Evolutionary conservation across 768 basidiomycete species (phyloP).

Genomic region (Pleurotus tuoliensis): DNA sequence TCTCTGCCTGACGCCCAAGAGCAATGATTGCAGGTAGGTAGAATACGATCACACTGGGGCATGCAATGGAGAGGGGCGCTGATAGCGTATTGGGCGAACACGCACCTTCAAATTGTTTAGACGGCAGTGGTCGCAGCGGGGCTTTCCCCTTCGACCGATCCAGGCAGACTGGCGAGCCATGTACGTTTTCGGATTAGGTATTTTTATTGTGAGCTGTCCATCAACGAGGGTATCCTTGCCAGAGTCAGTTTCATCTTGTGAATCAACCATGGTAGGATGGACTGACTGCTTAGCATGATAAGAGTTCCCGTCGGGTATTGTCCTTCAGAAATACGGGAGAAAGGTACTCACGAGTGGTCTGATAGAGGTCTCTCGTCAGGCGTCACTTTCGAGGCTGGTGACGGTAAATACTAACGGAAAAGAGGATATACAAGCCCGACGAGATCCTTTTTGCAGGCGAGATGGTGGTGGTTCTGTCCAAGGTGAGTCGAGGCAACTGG

Average conservation of each 20-base stretch:
- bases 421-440: too few relatives aligned
- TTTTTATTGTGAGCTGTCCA: conserved; percentile 56
- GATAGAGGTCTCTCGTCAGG: too few relatives aligned
- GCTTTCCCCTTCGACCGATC: conserved; percentile 73
- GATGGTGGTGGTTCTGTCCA: too few relatives aligned
- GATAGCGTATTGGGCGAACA: conserved; percentile 13
- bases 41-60: conserved; percentile 62
- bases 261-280: conserved; percentile 10
- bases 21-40: conserved; percentile 71
- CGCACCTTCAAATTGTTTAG: conserved; percentile 68
- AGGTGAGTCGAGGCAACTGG: too few relatives aligned
- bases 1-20: conserved; percentile 60
- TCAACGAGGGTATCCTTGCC: conserved; percentile 41
- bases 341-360: conserved; percentile 3
- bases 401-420: too few relatives aligned
- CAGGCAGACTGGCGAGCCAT: conserved; percentile 69
- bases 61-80: conserved; percentile 6
- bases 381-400: too few relatives aligned
- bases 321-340: neutral
- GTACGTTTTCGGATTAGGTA: conserved; percentile 64
- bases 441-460: too few relatives aligned
- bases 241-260: conserved; percentile 33
- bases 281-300: too few relatives aligned
- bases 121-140: conserved; percentile 71
- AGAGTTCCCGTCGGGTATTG: too few relatives aligned